Evolutionary conservation across 129 eudicot genomes (phyloP).

Genomic region (Flaveria ramosissima): DNA sequence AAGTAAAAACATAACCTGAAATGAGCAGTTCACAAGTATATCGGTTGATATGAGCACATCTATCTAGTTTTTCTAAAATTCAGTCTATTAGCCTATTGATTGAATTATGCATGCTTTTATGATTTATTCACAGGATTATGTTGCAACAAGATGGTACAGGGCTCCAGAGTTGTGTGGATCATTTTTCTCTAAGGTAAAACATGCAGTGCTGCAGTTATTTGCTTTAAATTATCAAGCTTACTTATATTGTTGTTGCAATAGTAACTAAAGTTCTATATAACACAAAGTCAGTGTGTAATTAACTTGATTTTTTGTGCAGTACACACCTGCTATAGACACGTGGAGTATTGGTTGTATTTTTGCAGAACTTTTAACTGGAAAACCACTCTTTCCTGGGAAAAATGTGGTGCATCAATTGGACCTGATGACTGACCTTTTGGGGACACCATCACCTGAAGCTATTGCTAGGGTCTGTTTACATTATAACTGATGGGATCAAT

Average conservation of each 20-base stretch:
- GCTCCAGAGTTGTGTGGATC: constrained; percentile 99
- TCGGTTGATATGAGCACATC: not conserved
- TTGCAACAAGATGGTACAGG: constrained; percentile 97
- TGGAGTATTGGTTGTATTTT: constrained; percentile 99
- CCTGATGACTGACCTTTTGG: constrained; percentile 88
- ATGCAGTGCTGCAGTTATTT: not conserved
- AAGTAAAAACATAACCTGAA: constrained; percentile 5
- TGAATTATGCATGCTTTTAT: not conserved
- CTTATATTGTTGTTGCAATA: not conserved
- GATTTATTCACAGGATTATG: constrained; percentile 66
- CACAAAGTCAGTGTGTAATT: not conserved
- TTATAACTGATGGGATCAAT: not conserved
- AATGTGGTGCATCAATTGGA: constrained; percentile 97
- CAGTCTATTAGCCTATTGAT: not conserved
- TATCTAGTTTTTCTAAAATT: constrained; percentile 6
- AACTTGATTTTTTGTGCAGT: constrained; percentile 49
- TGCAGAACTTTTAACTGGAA: constrained; percentile 91
- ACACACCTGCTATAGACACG: constrained; percentile 94
- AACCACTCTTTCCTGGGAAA: constrained; percentile 93
- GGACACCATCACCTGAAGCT: constrained; percentile 93
- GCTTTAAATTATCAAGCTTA: not conserved
- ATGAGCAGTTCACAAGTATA: not conserved
- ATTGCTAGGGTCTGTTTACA: constrained; percentile 71
- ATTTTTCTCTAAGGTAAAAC: constrained; percentile 87
- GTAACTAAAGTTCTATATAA: not conserved